These are phyloP conservation scores for Prunus padus DNA, from an alignment of 306 rosid genomes.

Conservation along the genomic window DNA sequence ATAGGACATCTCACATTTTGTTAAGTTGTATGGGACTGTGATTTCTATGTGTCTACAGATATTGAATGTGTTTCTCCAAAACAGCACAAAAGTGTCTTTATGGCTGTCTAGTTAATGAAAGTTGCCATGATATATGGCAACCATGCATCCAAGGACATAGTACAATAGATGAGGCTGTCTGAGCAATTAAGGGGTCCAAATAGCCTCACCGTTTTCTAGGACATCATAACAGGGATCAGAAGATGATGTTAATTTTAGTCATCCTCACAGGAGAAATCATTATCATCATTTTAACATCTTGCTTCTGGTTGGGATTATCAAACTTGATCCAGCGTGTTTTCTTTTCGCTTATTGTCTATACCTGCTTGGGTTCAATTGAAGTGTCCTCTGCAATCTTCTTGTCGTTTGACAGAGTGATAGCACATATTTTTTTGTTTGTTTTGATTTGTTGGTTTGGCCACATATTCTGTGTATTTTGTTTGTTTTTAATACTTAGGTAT, in stretches of 20 bases:
- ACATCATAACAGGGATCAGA: background rate
- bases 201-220: background rate
- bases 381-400: background rate
- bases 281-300: background rate
- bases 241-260: conserved; percentile 1
- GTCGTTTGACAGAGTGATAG: background rate
- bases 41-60: background rate
- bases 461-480: background rate
- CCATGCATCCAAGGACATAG: background rate
- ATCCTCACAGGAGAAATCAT: background rate
- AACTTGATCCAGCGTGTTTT: background rate
- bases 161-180: background rate
- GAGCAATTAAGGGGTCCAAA: background rate
- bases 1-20: background rate
- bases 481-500: background rate
- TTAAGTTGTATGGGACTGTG: background rate
- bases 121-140: background rate
- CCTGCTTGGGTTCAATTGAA: background rate
- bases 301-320: conserved; percentile 4
- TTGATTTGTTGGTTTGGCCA: background rate
- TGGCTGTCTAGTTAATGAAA: no score
- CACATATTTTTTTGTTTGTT: background rate
- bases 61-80: no score
- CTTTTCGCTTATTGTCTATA: background rate
- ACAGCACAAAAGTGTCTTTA: no score